Conservation (phyloP, 2,329 filamentous ascomycete species). For the Clonostachys sp. region DNA sequence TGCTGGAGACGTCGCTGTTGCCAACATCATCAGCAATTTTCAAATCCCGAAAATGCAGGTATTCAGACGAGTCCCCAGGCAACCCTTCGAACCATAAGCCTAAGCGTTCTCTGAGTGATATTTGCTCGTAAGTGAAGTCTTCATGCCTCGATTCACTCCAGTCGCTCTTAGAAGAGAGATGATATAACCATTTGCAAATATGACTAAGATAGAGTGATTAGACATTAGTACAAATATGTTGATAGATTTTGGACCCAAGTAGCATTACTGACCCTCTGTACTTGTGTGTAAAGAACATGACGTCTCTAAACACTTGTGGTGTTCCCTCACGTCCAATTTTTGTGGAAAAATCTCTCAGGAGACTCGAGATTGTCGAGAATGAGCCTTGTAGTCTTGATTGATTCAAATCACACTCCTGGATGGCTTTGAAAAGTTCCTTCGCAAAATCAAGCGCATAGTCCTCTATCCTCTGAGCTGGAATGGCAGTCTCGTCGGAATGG, state of each 20-base stretch:
- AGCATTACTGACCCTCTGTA: neutral
- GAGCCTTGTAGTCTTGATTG: too few species aligned
- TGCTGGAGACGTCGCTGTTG: too few species aligned
- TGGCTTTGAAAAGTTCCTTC: too few species aligned
- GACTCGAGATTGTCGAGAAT: neutral
- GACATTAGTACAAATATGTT: neutral
- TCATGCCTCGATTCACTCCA: too few species aligned
- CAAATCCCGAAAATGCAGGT: too few species aligned
- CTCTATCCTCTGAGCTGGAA: too few species aligned
- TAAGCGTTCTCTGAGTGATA: neutral
- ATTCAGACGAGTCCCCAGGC: too few species aligned
- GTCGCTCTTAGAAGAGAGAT: neutral
- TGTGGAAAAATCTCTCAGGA: neutral
- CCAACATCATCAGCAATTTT: too few species aligned
- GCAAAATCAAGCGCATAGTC: too few species aligned
- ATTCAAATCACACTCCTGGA: too few species aligned
- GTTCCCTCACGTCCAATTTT: neutral
- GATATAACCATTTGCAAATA: neutral
- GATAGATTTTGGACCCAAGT: neutral
- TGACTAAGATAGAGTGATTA: neutral
- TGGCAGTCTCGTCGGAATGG: too few species aligned
- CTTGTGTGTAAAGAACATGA: neutral
- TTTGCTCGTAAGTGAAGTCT: neutral
- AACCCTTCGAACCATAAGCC: too few species aligned
- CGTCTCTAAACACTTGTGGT: neutral